A percentile compares a stretch with the other conserved stretches of the same genome.
These are phyloP conservation scores for Mediolabrus comicus DNA, from an alignment of 108 stramenopile genomes.

Conservation along the genomic window DNA sequence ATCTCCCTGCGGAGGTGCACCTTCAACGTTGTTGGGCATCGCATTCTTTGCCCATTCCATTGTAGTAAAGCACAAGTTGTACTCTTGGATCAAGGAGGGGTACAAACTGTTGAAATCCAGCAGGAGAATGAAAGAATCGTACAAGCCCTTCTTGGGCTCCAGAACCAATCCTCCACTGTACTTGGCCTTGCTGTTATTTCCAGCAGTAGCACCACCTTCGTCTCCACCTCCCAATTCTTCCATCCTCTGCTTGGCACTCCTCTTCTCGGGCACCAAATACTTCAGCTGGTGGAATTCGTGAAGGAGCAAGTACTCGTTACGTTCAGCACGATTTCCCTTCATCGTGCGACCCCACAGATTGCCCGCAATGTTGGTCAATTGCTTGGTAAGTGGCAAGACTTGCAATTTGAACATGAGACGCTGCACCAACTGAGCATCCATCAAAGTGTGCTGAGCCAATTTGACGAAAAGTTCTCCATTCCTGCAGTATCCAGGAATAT, in stretches of 20 bases:
- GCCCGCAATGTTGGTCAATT: conserved; percentile 96
- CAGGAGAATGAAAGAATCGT: conserved; percentile 98
- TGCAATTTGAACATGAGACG: conserved; percentile 93
- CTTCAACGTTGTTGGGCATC: conserved; percentile 24
- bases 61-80: conserved; percentile 99
- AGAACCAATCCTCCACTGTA: conserved; percentile 98
- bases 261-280: conserved; percentile 93
- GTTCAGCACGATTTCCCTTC: conserved; percentile 97
- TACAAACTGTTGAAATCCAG: conserved; percentile 99
- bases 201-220: conserved; percentile 6
- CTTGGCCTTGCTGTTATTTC: conserved; percentile 74
- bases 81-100: conserved; percentile 99
- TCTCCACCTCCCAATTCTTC: conserved; percentile 42
- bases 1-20: conserved; percentile 44
- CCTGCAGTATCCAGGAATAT: conserved; percentile 87
- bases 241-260: conserved; percentile 47
- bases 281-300: conserved; percentile 98
- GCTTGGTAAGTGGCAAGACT: conserved; percentile 95
- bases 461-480: conserved; percentile 69
- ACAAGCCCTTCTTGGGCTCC: conserved; percentile 99
- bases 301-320: conserved; percentile 97
- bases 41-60: conserved; percentile 85
- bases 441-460: conserved; percentile 87
- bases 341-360: conserved; percentile 96
- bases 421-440: conserved; percentile 93